Base-by-base conservation (phyloP, 371 early-diverging fungal genomes). In the Ecytonucleospora hepatopenaei region DNA sequence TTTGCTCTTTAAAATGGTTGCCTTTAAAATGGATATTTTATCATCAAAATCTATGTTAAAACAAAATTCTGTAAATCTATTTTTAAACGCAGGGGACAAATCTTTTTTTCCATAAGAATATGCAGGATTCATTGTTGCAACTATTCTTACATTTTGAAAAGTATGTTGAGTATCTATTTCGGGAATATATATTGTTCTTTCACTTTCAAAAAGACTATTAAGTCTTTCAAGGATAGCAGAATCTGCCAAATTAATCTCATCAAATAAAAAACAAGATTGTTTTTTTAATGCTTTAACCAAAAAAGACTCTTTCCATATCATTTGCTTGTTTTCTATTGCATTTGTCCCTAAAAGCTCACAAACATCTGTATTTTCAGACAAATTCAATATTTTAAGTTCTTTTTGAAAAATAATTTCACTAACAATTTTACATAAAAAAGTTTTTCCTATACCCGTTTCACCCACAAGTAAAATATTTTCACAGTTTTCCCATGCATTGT, bases 71-170 rank as follows among this genome's bases (percentile, higher is more conserved):
- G 97, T 95, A 78, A 97, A 97, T 71, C 99, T 87, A 78, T 95
- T 98, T 59, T 94, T 85, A 54, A 98, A 84, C 1, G 97, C 97
- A 33, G 95, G 94, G n/a, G 90, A 89, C 15, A 98, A 84, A 78
- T 97, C 99, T 81, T 91, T 92, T 82, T 98, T 98, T 59, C 97
- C 97, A 80, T 91, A 92, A 78, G 97, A 97, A 59, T 92, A 94
- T 62, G 95, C 93, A 8, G 97, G 97, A 80, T 99, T 99, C 99
- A 99, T 99, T 0, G 97, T 96, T n/a, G 97, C 97, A 56, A 94
- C 78, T 75, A 97, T 90, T 60, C 86, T 84, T 83, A 97, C 96
- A 1, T 84, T 83, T 1, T 81, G 79, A 26, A 78, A 78, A 1
- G 85, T 91, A 54, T 74, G 77, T 48, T 90, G 80, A 49, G 87